phyloP scores from a whole-genome alignment of 2,329 filamentous ascomycete genomes.

The Fusarium veterinarium region DNA sequence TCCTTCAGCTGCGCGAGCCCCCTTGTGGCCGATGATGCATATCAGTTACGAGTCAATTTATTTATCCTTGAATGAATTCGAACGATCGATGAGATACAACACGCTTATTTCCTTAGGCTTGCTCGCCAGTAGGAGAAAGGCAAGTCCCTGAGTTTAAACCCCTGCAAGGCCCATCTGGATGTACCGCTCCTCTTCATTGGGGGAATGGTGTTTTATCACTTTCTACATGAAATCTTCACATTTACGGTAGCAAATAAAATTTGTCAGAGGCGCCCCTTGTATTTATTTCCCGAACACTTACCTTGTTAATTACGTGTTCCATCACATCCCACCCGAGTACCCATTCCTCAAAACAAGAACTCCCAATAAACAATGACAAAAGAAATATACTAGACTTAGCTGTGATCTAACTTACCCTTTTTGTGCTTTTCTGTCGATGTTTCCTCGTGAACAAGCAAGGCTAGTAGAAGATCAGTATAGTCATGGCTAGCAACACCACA shows the following conservation, averaged over 20 bases:
- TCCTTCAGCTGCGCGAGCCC: fast-evolving
- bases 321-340: no score
- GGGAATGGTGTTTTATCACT: no score
- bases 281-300: neutral
- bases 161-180: neutral
- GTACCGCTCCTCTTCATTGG: no score
- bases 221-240: fast-evolving
- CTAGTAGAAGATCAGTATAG: no score
- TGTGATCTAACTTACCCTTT: neutral
- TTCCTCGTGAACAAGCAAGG: neutral
- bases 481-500: neutral
- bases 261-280: fast-evolving
- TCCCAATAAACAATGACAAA: neutral
- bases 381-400: neutral
- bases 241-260: fast-evolving
- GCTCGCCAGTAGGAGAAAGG: neutral
- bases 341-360: neutral
- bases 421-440: fast-evolving
- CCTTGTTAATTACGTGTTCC: neutral
- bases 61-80: fast-evolving
- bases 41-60: fast-evolving
- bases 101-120: neutral
- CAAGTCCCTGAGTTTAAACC: neutral
- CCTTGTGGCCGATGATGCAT: fast-evolving
- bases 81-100: fast-evolving